phyloP scores from a whole-genome alignment of 306 rosid species.

The Acacia acuminata region DNA sequence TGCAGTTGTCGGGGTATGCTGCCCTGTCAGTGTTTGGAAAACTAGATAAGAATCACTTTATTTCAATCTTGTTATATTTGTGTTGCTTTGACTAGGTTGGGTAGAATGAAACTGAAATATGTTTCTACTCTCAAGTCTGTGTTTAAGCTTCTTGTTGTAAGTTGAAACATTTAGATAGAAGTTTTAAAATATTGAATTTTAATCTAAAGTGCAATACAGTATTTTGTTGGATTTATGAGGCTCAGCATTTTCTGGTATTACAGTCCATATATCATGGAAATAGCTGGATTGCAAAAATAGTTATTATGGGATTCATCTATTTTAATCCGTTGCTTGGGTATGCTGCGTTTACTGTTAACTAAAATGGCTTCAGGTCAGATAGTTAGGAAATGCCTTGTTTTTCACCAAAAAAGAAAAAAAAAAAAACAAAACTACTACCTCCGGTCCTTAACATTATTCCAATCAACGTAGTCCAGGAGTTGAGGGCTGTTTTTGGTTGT shows the following conservation, averaged over 20 bases:
- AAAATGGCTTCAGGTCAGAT: conserved; percentile 13
- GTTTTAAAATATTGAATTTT: neutral
- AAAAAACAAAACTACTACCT: neutral
- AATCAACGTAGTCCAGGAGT: conserved; percentile 10
- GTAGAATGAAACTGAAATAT: neutral
- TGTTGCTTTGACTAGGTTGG: neutral
- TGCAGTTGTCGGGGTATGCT: neutral
- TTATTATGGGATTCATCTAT: neutral
- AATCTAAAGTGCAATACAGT: neutral
- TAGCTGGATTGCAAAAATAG: neutral
- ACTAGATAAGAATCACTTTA: neutral
- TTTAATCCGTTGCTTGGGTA: neutral
- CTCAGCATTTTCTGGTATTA: neutral
- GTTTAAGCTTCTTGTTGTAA: neutral
- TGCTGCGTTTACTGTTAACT: neutral
- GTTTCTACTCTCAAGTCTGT: neutral
- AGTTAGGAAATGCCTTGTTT: neutral
- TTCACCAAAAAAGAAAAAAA: neutral
- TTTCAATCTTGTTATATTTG: neutral
- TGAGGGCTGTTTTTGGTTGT: conserved; percentile 26
- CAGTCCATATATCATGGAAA: neutral
- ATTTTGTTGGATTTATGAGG: neutral
- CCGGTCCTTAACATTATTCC: neutral
- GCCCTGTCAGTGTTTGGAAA: neutral
- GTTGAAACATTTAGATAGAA: neutral